Evolutionary conservation across 495 filamentous ascomycete species (phyloP).

Genomic region (Parathielavia hyrcaniae): DNA sequence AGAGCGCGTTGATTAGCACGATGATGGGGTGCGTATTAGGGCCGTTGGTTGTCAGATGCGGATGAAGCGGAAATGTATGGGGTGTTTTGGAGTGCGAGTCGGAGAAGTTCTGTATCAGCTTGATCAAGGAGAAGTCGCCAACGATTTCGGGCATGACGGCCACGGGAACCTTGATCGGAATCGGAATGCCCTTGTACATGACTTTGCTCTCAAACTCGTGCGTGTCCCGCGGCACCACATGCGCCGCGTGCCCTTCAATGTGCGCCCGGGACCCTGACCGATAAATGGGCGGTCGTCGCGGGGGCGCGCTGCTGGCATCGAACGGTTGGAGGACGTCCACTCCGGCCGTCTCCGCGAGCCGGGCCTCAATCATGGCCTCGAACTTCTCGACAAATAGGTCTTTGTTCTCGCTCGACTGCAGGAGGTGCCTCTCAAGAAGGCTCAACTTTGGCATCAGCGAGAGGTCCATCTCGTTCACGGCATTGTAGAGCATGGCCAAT

Average conservation of each 20-base stretch:
- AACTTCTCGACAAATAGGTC: slow-evolving; percentile 98
- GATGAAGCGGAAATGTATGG: slow-evolving; percentile 80
- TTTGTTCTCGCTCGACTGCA: slow-evolving; percentile 86
- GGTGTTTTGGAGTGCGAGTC: slow-evolving; percentile 69
- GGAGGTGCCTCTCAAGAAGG: slow-evolving; percentile 72
- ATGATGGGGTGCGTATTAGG: slow-evolving; percentile 72
- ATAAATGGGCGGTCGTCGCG: slow-evolving; percentile 44
- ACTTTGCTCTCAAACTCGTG: slow-evolving; percentile 96
- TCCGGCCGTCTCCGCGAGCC: slow-evolving; percentile 48
- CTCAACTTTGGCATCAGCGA: slow-evolving; percentile 86
- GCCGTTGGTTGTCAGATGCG: slow-evolving; percentile 90
- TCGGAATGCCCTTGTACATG: slow-evolving; percentile 88
- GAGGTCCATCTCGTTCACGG: slow-evolving; percentile 94
- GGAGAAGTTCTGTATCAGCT: slow-evolving; percentile 90
- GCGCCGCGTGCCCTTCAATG: slow-evolving; percentile 46
- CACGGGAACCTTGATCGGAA: slow-evolving; percentile 91
- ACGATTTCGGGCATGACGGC: slow-evolving; percentile 93
- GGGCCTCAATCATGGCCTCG: slow-evolving; percentile 76
- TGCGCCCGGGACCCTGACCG: slow-evolving; percentile 51
- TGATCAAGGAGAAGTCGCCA: slow-evolving; percentile 94
- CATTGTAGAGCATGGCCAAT: slow-evolving; percentile 79
- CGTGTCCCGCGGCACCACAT: slow-evolving; percentile 78
- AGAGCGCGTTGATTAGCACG: slow-evolving; percentile 69
- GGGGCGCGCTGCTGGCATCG: slow-evolving; percentile 44
- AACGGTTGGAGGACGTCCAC: slow-evolving; percentile 39